These are phyloP conservation scores for Candida peoriensis DNA, from an alignment of 805 yeast species.

Conservation along the genomic window DNA sequence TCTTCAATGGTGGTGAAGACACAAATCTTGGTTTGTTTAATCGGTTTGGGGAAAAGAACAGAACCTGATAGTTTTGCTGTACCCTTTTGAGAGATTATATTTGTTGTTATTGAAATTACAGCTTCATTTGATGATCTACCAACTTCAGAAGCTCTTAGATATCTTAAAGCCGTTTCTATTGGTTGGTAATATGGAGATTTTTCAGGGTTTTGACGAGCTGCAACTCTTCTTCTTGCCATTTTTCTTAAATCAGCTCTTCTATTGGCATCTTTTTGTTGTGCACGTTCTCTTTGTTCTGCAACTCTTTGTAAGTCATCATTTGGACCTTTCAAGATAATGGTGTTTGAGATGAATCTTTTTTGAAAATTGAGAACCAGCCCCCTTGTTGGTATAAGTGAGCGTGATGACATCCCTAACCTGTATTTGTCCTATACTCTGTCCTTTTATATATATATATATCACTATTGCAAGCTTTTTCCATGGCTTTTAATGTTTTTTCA, in stretches of 20 bases:
- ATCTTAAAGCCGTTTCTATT: slow-evolving; percentile 67
- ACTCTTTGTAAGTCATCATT: slow-evolving; percentile 23
- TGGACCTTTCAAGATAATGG: slow-evolving; percentile 15
- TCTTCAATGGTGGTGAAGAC: slow-evolving; percentile 62
- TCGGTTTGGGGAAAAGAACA: slow-evolving; percentile 66
- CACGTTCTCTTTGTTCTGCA: slow-evolving; percentile 26
- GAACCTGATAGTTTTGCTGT: slow-evolving; percentile 70
- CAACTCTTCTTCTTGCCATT: slow-evolving; percentile 30
- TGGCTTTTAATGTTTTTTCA: no score
- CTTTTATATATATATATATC: no score
- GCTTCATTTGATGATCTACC: slow-evolving; percentile 74
- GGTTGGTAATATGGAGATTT: slow-evolving; percentile 63
- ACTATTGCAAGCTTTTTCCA: no score
- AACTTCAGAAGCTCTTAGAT: slow-evolving; percentile 83
- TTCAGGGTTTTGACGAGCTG: slow-evolving; percentile 40
- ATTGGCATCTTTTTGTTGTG: slow-evolving; percentile 19
- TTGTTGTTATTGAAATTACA: slow-evolving; percentile 60
- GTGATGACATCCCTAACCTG: no score
- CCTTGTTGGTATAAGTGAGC: no score
- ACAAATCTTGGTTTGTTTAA: slow-evolving; percentile 58
- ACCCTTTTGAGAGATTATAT: slow-evolving; percentile 70
- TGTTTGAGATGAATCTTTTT: slow-evolving; percentile 14
- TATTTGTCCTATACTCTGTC: no score
- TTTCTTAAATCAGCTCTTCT: slow-evolving; percentile 32
- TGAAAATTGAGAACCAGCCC: neutral